Conservation (phyloP, 2,329 filamentous ascomycete species). For the Hypomyces rosellus region DNA sequence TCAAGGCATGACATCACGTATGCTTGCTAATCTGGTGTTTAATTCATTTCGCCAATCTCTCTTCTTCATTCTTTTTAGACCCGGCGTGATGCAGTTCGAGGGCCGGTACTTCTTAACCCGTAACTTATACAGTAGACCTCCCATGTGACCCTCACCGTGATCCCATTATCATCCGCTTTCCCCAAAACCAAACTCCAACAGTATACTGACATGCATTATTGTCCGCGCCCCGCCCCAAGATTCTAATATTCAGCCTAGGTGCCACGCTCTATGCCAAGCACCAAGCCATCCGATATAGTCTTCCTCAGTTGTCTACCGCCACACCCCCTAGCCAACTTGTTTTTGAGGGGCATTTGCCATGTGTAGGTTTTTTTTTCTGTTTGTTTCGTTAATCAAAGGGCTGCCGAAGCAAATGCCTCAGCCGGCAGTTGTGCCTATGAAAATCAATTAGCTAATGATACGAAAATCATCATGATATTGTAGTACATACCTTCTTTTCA, state of each 20-base stretch:
- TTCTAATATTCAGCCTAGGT: too few relatives aligned
- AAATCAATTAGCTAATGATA: neutral
- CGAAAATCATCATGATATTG: neutral
- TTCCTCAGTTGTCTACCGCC: too few relatives aligned
- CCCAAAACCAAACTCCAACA: conserved; percentile 6
- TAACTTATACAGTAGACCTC: neutral
- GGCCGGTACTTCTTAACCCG: neutral
- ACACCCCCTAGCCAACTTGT: too few relatives aligned
- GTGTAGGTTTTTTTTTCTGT: neutral
- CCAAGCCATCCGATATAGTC: too few relatives aligned
- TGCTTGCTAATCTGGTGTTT: too few relatives aligned
- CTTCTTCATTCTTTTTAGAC: too few relatives aligned
- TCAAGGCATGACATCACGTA: too few relatives aligned
- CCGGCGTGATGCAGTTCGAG: neutral
- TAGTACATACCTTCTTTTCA: conserved; percentile 58
- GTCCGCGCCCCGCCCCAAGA: too few relatives aligned
- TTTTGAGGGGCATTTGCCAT: too few relatives aligned
- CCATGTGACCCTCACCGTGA: neutral
- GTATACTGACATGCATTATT: neutral
- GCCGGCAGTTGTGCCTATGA: conserved; percentile 20
- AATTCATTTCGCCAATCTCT: too few relatives aligned
- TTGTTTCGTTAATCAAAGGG: too few relatives aligned
- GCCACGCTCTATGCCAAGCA: too few relatives aligned
- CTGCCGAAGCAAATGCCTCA: conserved; percentile 19
- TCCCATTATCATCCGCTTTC: neutral